Conservation (phyloP, 2,329 filamentous ascomycete genomes). For the Tolypocladium sp. region DNA sequence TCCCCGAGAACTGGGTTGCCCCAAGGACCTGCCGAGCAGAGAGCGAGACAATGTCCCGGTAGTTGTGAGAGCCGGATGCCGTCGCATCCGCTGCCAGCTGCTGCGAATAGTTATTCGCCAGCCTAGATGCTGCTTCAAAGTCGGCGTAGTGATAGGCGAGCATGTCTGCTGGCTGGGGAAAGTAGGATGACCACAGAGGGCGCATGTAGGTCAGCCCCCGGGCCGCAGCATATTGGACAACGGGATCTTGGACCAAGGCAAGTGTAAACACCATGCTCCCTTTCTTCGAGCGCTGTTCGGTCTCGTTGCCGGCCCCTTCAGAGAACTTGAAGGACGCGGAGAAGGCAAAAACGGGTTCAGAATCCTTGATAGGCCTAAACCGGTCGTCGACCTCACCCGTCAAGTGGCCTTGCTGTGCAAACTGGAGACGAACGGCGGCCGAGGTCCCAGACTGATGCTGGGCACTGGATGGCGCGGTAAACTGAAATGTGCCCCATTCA, state of each 20-base stretch:
- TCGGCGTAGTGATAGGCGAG: conserved; percentile 70
- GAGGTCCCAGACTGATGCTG: conserved; percentile 66
- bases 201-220: conserved; percentile 70
- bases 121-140: conserved; percentile 50
- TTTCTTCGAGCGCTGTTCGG: not conserved
- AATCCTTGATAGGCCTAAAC: conserved; percentile 64
- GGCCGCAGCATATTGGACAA: conserved; percentile 70
- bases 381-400: conserved; percentile 56
- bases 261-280: conserved; percentile 65
- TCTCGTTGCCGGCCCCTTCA: conserved; percentile 14
- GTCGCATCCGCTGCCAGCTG: conserved; percentile 64
- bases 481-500: conserved; percentile 77
- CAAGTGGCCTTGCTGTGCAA: conserved; percentile 58
- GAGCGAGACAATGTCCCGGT: conserved; percentile 68
- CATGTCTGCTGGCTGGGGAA: conserved; percentile 51
- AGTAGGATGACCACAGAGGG: conserved; percentile 73
- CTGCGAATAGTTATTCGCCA: conserved; percentile 66
- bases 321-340: conserved; percentile 51
- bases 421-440: conserved; percentile 53
- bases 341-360: conserved; percentile 78
- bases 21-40: conserved; percentile 75
- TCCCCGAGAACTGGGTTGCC: conserved; percentile 65
- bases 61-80: conserved; percentile 63
- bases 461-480: conserved; percentile 60
- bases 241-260: conserved; percentile 66